Evolutionary conservation across 2,329 filamentous ascomycete species (phyloP).

Genomic region (Curvularia sp.): DNA sequence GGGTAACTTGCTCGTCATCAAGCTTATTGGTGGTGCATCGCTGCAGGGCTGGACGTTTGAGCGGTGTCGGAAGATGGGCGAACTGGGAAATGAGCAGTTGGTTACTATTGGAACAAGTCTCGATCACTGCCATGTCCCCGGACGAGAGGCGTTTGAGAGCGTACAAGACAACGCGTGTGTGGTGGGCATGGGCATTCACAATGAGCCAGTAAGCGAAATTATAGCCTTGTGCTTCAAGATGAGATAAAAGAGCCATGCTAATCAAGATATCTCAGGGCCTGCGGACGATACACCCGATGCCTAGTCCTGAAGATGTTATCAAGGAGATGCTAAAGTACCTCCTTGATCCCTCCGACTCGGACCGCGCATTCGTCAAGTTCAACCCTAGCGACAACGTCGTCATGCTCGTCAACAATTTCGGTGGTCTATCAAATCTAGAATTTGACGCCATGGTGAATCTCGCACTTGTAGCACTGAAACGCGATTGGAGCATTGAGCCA

Average conservation of each 20-base stretch:
- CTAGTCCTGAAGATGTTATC: constrained; percentile 58
- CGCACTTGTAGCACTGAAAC: constrained; percentile 51
- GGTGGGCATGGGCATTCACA: constrained; percentile 60
- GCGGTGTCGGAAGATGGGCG: constrained; percentile 54
- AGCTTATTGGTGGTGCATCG: constrained; percentile 57
- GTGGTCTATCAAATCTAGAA: constrained; percentile 58
- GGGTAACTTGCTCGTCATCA: constrained; percentile 60
- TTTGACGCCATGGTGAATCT: constrained; percentile 58
- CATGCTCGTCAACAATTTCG: constrained; percentile 60
- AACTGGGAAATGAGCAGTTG: constrained; percentile 54
- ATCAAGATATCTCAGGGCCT: constrained; percentile 47
- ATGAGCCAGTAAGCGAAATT: constrained; percentile 54
- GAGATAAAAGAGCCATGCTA: not conserved
- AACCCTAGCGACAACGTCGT: constrained; percentile 55
- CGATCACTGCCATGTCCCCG: constrained; percentile 63
- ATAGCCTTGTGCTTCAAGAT: not conserved
- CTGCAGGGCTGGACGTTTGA: constrained; percentile 56
- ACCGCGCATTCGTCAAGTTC: constrained; percentile 60
- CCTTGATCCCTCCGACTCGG: constrained; percentile 56
- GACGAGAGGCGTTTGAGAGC: constrained; percentile 59
- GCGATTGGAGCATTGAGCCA: constrained; percentile 59
- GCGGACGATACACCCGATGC: constrained; percentile 56
- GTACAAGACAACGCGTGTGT: constrained; percentile 52
- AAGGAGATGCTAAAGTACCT: constrained; percentile 59
- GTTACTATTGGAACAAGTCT: constrained; percentile 61